These are phyloP conservation scores for Silene conica DNA, from an alignment of 148 eudicot species.

Conservation along the genomic window DNA sequence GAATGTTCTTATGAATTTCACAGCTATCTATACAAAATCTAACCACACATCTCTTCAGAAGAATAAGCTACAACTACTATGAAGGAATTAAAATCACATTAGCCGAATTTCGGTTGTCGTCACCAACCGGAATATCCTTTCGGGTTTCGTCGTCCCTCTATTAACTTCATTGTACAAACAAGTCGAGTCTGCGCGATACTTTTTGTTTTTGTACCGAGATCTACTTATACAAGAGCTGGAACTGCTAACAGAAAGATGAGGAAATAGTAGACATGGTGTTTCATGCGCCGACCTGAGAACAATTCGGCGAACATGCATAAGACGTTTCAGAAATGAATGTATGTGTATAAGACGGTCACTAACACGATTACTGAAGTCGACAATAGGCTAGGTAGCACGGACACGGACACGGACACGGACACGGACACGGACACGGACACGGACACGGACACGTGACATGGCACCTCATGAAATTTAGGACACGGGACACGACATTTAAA, in stretches of 20 bases:
- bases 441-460: too few relatives aligned
- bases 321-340: not conserved
- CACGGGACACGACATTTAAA: too few relatives aligned
- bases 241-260: slow-evolving; percentile 15
- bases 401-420: too few relatives aligned
- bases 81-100: not conserved
- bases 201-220: not conserved
- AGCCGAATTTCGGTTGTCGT: not conserved
- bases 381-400: too few relatives aligned
- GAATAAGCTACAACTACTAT: slow-evolving; percentile 8
- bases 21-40: slow-evolving; percentile 28
- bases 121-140: not conserved
- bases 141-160: not conserved
- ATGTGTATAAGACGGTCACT: too few relatives aligned
- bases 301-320: not conserved
- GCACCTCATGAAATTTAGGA: too few relatives aligned
- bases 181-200: not conserved
- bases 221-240: slow-evolving; percentile 11
- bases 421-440: too few relatives aligned
- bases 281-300: slow-evolving; percentile 20
- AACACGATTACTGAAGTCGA: too few relatives aligned
- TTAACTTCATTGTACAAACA: slow-evolving; percentile 19
- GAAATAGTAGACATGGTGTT: slow-evolving; percentile 13
- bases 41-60: not conserved
- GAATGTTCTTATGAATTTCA: slow-evolving; percentile 3